Evolutionary conservation across 1,139 yeast genomes (phyloP), one percentile per base, ranked within the genome.

Genomic region (Kurtzmaniella quercitrusa): DNA sequence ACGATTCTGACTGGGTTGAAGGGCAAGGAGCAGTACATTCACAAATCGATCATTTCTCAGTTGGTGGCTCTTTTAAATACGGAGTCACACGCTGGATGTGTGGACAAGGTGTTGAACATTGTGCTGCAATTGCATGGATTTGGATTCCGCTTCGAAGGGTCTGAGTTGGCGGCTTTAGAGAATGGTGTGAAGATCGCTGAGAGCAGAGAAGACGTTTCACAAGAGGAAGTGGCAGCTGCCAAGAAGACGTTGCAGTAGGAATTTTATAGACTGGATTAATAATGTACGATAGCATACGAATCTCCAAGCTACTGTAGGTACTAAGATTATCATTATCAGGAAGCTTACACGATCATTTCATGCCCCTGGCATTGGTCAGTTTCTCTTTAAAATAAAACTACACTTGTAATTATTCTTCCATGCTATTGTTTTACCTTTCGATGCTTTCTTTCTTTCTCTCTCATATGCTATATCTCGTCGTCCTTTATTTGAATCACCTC

Each of bases 71-170:
- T 75, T n/a, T 63, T 73, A 40, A 53, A 54, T 40, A 54, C 56
- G 19, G 77, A 75, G 38, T 63, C 72, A 1, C 75, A 77, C 49
- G 55, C 77, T 14, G 77, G 79, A 17, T 68, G 83, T 39, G 68
- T 80, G 27, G 94, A 86, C 52, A 82, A 82, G 62, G 71, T 80
- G 0, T 63, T 85, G 48, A 75, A 75, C 48, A 68, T 84, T 31
- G 55, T 85, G 17, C 59, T 73, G 1, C 75, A 75, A 37, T 66
- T 85, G 51, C 63, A 75, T 24, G 54, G 66, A 9, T 64, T 70
- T 41, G 74, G 76, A 4, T 72, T 60, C 55, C 55, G 66, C 44
- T 85, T 85, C 52, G 65, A 66, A 18, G 62, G 63, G 0, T 64
- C 56, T 1, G 93, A 87, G 54, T 47, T 72, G 38, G 54, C 54